Base-by-base conservation (phyloP, 2,329 filamentous ascomycete genomes). In the Diaporthe aspalathi region DNA sequence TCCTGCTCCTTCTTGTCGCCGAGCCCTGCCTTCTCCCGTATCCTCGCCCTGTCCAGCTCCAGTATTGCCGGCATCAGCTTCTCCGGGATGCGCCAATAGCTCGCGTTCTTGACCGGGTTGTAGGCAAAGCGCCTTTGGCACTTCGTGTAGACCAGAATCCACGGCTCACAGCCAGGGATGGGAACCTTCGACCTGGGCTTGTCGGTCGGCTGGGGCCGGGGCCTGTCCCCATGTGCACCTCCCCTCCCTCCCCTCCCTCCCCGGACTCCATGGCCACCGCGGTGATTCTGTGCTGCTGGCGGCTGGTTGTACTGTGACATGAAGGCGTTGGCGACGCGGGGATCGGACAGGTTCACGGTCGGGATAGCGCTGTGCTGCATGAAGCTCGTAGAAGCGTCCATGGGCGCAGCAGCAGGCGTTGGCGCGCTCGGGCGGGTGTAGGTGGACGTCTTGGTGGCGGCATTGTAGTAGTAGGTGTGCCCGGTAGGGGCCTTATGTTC, bases 1-100 rank as follows among this genome's bases (percentile, higher is more conserved):
- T 35, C 14, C 40, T 47, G 43, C 40, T 70, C 72, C 29, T 71
- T 76, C 29, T 73, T 76, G 14, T 75, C 67, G 3, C 54, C 70
- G 2, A 76, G 78, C 0, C 77, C 78, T 0, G 84, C 85, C 82
- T 90, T 89, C 77, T 87, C 81, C 82, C 89, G 84, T 82, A 91
- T 91, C 72, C 89, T 88, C 75, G 91, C 90, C 79, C 92, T 90
- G 80, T 97, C 94, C 69, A 94, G 84, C 74, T 90, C 87, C 65
- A 91, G 75, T 68, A 96, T 93, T 17, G 90, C 94, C 72, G 92
- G 91, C 87, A 95, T 91, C 45, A 99, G 86, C 79, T 96, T 92
- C 69, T 94, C 90, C 0, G 96, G 96, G 76, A 98, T 96, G 77
- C 94, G 94, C 96, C 97, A 99, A 81, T 94, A 94, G 81, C 95